phyloP scores from a whole-genome alignment of 129 eudicot species.

The Flaveria robusta region DNA sequence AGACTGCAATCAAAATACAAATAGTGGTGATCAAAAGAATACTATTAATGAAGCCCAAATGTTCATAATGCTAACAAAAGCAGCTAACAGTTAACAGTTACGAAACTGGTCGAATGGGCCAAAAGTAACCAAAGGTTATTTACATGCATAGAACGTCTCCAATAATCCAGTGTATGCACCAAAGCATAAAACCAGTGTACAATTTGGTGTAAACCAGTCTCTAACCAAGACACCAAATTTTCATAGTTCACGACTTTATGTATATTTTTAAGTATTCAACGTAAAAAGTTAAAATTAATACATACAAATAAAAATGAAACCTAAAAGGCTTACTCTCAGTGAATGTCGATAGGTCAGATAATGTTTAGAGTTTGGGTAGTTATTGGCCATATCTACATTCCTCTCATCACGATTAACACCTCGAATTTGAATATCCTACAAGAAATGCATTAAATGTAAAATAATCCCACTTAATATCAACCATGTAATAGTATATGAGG shows the following conservation, averaged over 20 bases:
- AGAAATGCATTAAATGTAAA: constrained; percentile 14
- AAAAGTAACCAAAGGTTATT: too few relatives aligned
- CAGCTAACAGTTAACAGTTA: not conserved
- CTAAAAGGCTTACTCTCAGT: constrained; percentile 59
- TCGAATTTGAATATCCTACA: constrained; percentile 92
- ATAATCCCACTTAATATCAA: constrained; percentile 17
- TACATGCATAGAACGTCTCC: too few relatives aligned
- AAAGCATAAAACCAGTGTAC: too few relatives aligned
- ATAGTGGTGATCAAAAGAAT: not conserved
- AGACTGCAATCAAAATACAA: not conserved
- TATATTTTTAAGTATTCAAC: too few relatives aligned
- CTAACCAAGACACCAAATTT: too few relatives aligned
- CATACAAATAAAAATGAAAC: too few relatives aligned
- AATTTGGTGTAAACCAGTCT: too few relatives aligned
- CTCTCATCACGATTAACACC: constrained; percentile 96
- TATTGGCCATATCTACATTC: constrained; percentile 78
- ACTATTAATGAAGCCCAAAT: not conserved
- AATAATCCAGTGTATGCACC: too few relatives aligned
- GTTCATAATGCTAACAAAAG: not conserved
- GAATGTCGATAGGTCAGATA: constrained; percentile 93
- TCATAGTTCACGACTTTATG: too few relatives aligned
- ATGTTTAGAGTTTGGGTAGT: constrained; percentile 80
- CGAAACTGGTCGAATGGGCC: not conserved
- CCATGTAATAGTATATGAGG: constrained; percentile 5
- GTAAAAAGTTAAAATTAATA: too few relatives aligned